phyloP scores from a whole-genome alignment of 352 stramenopile species.

The Phytopythium cucurbitacearum region DNA sequence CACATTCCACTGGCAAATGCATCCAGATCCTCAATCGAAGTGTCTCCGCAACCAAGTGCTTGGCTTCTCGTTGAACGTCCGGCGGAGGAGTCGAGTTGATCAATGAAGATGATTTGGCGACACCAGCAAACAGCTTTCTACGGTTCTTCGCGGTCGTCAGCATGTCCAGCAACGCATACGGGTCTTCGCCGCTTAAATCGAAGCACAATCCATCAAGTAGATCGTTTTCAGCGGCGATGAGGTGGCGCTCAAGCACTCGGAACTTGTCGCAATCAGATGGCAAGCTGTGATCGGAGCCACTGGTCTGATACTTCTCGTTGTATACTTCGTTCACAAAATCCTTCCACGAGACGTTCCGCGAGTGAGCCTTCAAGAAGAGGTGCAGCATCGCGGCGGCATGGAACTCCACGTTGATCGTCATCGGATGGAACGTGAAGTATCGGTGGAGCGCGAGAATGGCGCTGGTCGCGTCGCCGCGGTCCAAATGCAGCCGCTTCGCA shows the following conservation, averaged over 20 bases:
- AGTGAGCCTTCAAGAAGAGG: slow-evolving; percentile 72
- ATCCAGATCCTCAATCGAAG: slow-evolving; percentile 64
- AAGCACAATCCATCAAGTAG: slow-evolving; percentile 74
- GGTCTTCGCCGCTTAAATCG: slow-evolving; percentile 67
- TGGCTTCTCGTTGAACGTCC: slow-evolving; percentile 67
- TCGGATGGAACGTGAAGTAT: slow-evolving; percentile 73
- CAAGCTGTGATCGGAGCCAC: slow-evolving; percentile 2
- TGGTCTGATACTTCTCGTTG: slow-evolving; percentile 39
- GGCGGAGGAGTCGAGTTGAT: slow-evolving; percentile 19
- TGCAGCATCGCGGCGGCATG: slow-evolving; percentile 67
- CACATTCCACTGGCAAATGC: slow-evolving; percentile 50
- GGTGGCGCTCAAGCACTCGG: slow-evolving; percentile 43
- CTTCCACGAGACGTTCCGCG: slow-evolving; percentile 47
- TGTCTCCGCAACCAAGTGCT: slow-evolving; percentile 49
- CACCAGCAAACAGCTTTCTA: slow-evolving; percentile 26
- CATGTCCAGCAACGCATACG: slow-evolving; percentile 68
- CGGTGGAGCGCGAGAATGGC: slow-evolving; percentile 73
- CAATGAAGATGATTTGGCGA: background rate
- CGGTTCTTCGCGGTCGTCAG: slow-evolving; percentile 41
- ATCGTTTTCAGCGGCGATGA: slow-evolving; percentile 54
- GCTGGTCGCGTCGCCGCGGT: slow-evolving; percentile 68
- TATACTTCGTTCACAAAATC: slow-evolving; percentile 76
- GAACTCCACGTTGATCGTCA: slow-evolving; percentile 66
- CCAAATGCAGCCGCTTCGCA: slow-evolving; percentile 51
- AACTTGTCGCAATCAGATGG: slow-evolving; percentile 38